Evolutionary conservation across 2,329 filamentous ascomycete genomes (phyloP), one percentile per base, ranked within the genome.

Genomic region (Parascedosporium putredinis): DNA sequence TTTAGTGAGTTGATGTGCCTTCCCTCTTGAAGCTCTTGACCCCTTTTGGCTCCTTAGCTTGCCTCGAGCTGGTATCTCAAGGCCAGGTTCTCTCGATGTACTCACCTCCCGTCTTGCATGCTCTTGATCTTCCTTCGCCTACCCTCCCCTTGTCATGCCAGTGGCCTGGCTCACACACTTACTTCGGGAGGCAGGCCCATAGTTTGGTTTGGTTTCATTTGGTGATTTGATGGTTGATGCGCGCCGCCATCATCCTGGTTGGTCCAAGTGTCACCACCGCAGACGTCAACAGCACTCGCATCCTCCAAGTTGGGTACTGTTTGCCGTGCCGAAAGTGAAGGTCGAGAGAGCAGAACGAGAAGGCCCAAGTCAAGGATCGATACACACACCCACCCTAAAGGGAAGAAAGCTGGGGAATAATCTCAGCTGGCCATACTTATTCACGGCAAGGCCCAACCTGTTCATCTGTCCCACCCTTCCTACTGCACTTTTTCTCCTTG

Each of bases 171-270:
- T 49, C 47, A 27, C 16, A 27, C 47, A 36, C 22, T 42, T 31
- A 22, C 14, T 36, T 5, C 33, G 36, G 47, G n/a, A n/a, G n/a
- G n/a, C 43, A 49, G 47, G 47, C 14, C 47, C 47, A 29, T 49
- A 43, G 47, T 49, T 49, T 49, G 47, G 36, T 49, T 43, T 49
- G 36, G 47, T 49, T 43, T 49, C 23, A 43, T 49, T 49, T 42
- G 46, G 46, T 34, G 33, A 42, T 36, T 47, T 49, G 47, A 20
- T 33, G 47, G 47, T 43, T 49, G 47, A 49, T 49, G 36, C 47
- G 36, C 33, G 45, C 45, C n/a, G 20, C 10, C 33, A 36, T 9
- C 12, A 24, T 38, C 34, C 47, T 49, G 47, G 47, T 49, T 49
- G 47, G 47, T 43, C 36, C 47, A 33, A 43, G 47, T 49, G 47